These are phyloP conservation scores for Seminavis robusta DNA, from an alignment of 108 stramenopile genomes.

Conservation along the genomic window DNA sequence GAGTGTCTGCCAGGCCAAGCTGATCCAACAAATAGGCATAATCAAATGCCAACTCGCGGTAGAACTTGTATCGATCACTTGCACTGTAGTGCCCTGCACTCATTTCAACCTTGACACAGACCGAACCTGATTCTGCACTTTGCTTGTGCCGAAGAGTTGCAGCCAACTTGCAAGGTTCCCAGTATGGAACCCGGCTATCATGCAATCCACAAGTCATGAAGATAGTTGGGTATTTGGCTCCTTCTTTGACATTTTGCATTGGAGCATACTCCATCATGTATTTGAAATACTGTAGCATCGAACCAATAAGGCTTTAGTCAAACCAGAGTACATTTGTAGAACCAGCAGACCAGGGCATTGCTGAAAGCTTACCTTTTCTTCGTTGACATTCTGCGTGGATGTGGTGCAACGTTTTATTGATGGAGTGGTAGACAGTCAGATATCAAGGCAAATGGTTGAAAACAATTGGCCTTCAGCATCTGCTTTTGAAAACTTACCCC, in stretches of 20 bases:
- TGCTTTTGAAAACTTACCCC: slow-evolving; percentile 33
- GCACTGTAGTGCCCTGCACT: slow-evolving; percentile 91
- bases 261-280: slow-evolving; percentile 88
- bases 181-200: slow-evolving; percentile 90
- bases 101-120: slow-evolving; percentile 85
- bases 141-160: slow-evolving; percentile 45
- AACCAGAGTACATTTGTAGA: too few relatives aligned
- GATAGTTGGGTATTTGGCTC: slow-evolving; percentile 78
- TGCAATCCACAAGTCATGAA: slow-evolving; percentile 89
- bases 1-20: slow-evolving; percentile 45
- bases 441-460: too few relatives aligned
- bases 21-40: slow-evolving; percentile 86
- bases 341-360: background rate
- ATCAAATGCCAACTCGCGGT: slow-evolving; percentile 86
- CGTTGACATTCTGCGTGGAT: background rate
- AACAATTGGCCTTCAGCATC: too few relatives aligned
- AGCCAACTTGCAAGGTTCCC: slow-evolving; percentile 68
- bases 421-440: too few relatives aligned
- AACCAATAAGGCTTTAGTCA: too few relatives aligned
- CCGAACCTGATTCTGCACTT: slow-evolving; percentile 27
- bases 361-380: background rate
- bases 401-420: too few relatives aligned
- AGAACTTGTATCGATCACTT: slow-evolving; percentile 91
- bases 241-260: slow-evolving; percentile 79
- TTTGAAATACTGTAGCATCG: slow-evolving; percentile 44